These are phyloP conservation scores for Austroboletus eburneus DNA, from an alignment of 768 basidiomycete genomes.

Conservation along the genomic window DNA sequence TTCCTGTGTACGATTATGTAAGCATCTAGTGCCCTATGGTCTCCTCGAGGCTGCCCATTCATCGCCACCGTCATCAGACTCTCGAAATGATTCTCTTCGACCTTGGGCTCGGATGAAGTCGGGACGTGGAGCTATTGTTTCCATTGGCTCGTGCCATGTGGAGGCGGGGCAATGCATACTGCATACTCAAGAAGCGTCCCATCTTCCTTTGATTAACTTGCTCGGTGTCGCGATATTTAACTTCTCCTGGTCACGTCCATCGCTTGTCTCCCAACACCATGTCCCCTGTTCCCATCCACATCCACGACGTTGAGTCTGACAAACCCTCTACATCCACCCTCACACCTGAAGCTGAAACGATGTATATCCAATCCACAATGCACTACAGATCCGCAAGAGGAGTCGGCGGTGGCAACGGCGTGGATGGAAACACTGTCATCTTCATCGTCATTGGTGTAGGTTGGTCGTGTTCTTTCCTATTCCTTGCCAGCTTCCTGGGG, in stretches of 20 bases:
- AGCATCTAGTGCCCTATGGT: constrained; percentile 9
- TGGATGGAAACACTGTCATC: constrained; percentile 17
- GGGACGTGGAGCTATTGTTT: constrained; percentile 12
- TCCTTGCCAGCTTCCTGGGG: constrained; percentile 1
- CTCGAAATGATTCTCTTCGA: constrained; percentile 10
- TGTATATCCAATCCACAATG: constrained; percentile 4
- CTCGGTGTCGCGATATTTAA: constrained; percentile 19
- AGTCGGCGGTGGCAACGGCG: background rate
- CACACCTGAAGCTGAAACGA: background rate
- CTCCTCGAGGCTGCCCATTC: constrained; percentile 19
- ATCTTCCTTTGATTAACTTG: constrained; percentile 8
- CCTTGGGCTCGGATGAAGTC: constrained; percentile 9
- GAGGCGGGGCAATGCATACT: constrained; percentile 14
- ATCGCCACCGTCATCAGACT: constrained; percentile 18
- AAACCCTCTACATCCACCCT: background rate
- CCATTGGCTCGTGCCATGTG: constrained; percentile 12
- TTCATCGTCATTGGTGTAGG: constrained; percentile 24
- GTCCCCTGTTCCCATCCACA: constrained; percentile 9
- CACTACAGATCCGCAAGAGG: constrained; percentile 8
- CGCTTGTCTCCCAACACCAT: background rate
- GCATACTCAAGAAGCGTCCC: constrained; percentile 1
- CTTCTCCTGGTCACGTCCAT: background rate
- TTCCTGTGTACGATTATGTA: constrained; percentile 5
- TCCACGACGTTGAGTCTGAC: background rate
- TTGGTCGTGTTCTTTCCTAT: constrained; percentile 14